Base-by-base conservation (phyloP, 2,329 filamentous ascomycete genomes). In the Aspergillus bombycis region DNA sequence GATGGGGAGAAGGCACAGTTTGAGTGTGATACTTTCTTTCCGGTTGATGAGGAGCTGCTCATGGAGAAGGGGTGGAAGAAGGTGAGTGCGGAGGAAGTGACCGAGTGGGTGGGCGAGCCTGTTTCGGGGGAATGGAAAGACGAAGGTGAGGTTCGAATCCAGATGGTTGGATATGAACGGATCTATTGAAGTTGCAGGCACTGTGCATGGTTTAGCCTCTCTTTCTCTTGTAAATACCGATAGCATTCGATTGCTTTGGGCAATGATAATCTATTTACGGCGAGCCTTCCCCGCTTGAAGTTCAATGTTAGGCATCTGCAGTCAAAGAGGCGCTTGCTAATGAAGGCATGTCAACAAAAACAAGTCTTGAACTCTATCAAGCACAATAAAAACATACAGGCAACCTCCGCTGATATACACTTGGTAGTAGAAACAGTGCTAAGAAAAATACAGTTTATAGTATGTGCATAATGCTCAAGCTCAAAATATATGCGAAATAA, bases 21-120 rank as follows among this genome's bases (percentile, higher is more conserved):
- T 69, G 79, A 83, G 46, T 83, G 81, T 70, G 81, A 83, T 77
- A 82, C 80, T 0, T 82, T 81, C 58, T 83, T 83, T 64, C 81
- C 81, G 3, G 63, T 80, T 56, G 74, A 79, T 67, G 65, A 73
- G 36, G 67, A 74, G 21, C 65, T 82, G 55, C 57, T 72, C 9
- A 16, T 36, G 26, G 66, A 71, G 58, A 64, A 70, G 59, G 71
- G 72, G 10, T 79, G 78, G 78, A 70, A 72, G 63, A 69, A 68
- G 65, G 77, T 68, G 36, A 72, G 72, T 54, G 56, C 73, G 6
- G 65, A 71, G 56, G 77, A 81, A 68, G 69, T 79, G 46, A 71
- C 71, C 21, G 71, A 71, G 54, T 82, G 81, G 80, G 78, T 81
- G 66, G 78, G 79, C 3, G 79, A 81, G 68, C 64, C 72, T 60